These are phyloP conservation scores for Coffea eugenioides DNA, from an alignment of 257 asterid species.

Conservation along the genomic window DNA sequence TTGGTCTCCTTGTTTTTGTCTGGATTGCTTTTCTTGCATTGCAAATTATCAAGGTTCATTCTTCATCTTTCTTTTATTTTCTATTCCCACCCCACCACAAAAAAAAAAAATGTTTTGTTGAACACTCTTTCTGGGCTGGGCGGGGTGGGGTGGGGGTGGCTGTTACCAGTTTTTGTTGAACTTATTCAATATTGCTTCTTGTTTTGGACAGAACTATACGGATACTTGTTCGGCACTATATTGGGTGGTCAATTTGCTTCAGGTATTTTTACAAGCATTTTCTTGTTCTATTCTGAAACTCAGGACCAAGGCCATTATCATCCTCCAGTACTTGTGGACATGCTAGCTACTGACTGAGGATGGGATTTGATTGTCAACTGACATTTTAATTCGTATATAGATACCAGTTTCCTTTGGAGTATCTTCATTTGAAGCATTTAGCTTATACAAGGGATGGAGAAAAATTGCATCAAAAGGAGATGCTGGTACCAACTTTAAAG, in stretches of 20 bases:
- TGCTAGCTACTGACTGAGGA: not conserved
- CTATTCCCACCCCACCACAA: not conserved
- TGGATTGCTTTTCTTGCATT: conserved; percentile 84
- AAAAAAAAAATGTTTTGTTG: not conserved
- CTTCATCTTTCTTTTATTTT: not conserved
- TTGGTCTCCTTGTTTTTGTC: conserved; percentile 75
- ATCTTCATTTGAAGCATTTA: conserved; percentile 59
- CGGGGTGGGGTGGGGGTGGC: not conserved
- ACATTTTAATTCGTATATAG: conserved; percentile 34
- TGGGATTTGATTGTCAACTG: conserved; percentile 2
- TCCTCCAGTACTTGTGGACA: not conserved
- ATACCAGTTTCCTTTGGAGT: conserved; percentile 79
- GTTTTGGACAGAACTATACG: conserved; percentile 54
- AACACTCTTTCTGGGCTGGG: not conserved
- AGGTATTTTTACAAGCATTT: conserved; percentile 45
- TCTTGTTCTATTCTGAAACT: not conserved
- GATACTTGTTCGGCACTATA: conserved; percentile 60
- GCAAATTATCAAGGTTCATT: conserved; percentile 71
- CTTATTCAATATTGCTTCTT: conserved; percentile 18
- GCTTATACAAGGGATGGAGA: conserved; percentile 86
- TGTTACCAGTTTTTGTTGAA: not conserved
- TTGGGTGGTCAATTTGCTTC: conserved; percentile 91
- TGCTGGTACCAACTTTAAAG: conserved; percentile 52
- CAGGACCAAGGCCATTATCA: not conserved
- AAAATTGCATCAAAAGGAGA: conserved; percentile 81